Conservation (phyloP, 305 asterid genomes). For the Petunia hybrid region DNA sequence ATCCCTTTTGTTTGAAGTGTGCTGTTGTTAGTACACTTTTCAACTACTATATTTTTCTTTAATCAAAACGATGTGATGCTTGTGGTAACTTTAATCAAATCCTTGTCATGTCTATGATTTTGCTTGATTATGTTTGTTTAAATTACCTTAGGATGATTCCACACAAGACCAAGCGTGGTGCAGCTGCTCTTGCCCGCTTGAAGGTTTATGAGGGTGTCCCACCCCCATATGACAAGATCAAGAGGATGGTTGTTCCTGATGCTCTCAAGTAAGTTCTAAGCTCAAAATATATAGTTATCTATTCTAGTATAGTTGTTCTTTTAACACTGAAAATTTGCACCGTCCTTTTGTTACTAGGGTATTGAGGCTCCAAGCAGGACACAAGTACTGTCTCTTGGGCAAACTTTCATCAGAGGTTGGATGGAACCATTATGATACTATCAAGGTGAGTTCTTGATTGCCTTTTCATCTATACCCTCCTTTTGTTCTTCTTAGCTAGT, state of each 20-base stretch:
- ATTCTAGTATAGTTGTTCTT: not conserved
- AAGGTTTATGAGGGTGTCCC: constrained; percentile 93
- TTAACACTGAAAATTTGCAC: not conserved
- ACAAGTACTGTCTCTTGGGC: constrained; percentile 90
- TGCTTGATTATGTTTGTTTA: constrained; percentile 11
- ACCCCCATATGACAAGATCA: constrained; percentile 89
- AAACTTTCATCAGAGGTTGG: constrained; percentile 96
- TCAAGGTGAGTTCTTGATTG: constrained; percentile 60
- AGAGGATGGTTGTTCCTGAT: constrained; percentile 96
- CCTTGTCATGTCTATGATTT: not conserved
- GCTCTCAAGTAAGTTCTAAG: constrained; percentile 79
- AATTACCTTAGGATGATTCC: constrained; percentile 77
- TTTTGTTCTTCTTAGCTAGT: not conserved
- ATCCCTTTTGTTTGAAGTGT: not conserved
- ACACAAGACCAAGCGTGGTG: constrained; percentile 97
- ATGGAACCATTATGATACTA: constrained; percentile 94
- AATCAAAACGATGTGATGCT: not conserved
- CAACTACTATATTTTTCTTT: not conserved
- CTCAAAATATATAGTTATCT: not conserved
- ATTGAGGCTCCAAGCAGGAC: constrained; percentile 96
- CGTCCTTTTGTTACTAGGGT: constrained; percentile 57
- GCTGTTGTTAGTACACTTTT: not conserved
- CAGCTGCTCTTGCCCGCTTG: constrained; percentile 93
- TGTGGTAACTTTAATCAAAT: not conserved
- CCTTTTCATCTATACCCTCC: not conserved